phyloP scores from a whole-genome alignment of 2,329 filamentous ascomycete species.

The Neofusicoccum sp. region DNA sequence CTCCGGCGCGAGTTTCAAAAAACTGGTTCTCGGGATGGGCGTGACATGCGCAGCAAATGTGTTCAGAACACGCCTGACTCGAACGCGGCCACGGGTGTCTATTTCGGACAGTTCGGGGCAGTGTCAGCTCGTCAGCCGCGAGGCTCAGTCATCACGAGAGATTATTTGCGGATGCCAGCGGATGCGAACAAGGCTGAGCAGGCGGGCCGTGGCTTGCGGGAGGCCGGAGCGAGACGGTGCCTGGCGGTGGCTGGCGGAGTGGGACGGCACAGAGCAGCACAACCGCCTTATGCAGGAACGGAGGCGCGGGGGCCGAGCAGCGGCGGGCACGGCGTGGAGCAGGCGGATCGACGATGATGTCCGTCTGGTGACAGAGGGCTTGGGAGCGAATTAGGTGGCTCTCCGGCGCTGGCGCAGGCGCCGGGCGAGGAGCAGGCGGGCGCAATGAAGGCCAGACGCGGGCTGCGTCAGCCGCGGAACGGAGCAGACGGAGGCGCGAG shows the following conservation, averaged over 20 bases:
- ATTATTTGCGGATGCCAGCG: neutral
- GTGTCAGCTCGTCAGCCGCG: neutral
- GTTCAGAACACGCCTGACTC: conserved; percentile 3
- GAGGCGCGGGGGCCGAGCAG: neutral
- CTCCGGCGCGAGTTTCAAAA: conserved; percentile 14
- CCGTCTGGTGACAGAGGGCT: neutral
- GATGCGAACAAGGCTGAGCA: conserved; percentile 6
- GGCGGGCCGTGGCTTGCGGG: neutral
- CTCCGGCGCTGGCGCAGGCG: neutral
- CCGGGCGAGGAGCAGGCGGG: neutral
- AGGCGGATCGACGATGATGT: conserved; percentile 9
- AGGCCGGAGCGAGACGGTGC: conserved; percentile 1
- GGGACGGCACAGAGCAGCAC: neutral
- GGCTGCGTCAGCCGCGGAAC: conserved; percentile 12
- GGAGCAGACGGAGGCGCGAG: neutral
- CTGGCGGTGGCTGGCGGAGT: conserved; percentile 1
- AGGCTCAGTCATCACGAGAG: neutral
- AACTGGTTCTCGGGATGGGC: conserved; percentile 8
- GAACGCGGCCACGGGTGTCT: neutral
- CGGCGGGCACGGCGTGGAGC: neutral
- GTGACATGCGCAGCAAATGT: conserved; percentile 1
- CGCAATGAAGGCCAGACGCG: conserved; percentile 14
- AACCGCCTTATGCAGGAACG: conserved; percentile 8
- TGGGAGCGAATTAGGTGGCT: conserved; percentile 5
- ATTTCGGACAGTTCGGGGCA: neutral